Base-by-base conservation (phyloP, 495 filamentous ascomycete genomes). In the Friedmanniomyces endolithicus region DNA sequence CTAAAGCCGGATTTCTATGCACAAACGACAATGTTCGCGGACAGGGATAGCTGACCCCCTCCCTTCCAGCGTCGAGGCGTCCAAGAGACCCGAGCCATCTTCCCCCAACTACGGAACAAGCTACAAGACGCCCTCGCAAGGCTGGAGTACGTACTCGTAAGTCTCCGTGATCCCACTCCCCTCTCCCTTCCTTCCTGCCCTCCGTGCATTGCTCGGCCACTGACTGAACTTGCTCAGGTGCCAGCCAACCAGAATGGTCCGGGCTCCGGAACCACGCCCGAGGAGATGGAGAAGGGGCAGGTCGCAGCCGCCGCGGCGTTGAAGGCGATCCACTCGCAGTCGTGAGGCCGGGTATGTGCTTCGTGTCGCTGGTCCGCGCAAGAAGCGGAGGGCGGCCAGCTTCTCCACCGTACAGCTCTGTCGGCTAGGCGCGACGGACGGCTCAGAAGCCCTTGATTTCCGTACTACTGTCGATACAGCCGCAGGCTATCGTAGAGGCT, bases 1-100 rank as follows among this genome's bases (percentile, higher is more conserved):
- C n/a, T n/a, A n/a, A n/a, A n/a, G n/a, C n/a, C n/a, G n/a, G n/a
- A n/a, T n/a, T n/a, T 20, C 31, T 54, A 25, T 33, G 33, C 31
- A n/a, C 20, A 17, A 24, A 33, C 33, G 59, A 23, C 27, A 31
- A 9, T 9, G 27, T 9, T 31, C 27, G 4, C 27, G 3, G 14
- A 37, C 49, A 3, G 4, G 11, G 6, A 7, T 2, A 45, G 44
- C 59, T 60, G 31, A 34, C 43, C 3, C 3, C 27, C 27, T 9
- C 27, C 37, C 20, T 17, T 37, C 50, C 47, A 96, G 90, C 76
- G 77, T 64, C 77, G 74, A 70, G 87, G 84, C 17, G 69, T 87
- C 16, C 78, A 89, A 58, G 86, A 95, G 69, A 97, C 90, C 27
- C 81, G 83, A 65, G 83, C 80, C 25, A 80, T 95, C 12, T 81